These are phyloP conservation scores for Candida silvatica DNA, from an alignment of 805 yeast genomes.

Conservation along the genomic window DNA sequence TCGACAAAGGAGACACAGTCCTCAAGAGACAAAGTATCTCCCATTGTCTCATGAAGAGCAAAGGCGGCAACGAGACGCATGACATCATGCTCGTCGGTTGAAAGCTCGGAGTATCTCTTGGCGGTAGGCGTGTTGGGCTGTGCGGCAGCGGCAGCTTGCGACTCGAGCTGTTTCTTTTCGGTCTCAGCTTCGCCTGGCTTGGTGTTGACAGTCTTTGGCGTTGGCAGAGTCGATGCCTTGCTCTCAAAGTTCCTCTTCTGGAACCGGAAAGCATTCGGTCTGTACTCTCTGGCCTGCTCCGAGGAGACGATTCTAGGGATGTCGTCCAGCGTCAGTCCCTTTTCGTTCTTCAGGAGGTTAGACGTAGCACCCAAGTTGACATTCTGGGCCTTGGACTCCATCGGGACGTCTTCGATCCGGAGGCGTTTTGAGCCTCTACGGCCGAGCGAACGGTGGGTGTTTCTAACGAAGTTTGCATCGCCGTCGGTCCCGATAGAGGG, in stretches of 20 bases:
- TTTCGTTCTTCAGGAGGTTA: slow-evolving; percentile 67
- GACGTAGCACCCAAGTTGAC: slow-evolving; percentile 51
- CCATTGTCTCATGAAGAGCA: slow-evolving; percentile 32
- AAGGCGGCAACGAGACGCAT: slow-evolving; percentile 52
- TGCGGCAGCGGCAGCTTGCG: neutral
- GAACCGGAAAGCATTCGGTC: slow-evolving; percentile 88
- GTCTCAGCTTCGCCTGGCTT: slow-evolving; percentile 1
- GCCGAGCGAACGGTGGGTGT: slow-evolving; percentile 14
- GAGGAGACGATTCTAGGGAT: slow-evolving; percentile 96
- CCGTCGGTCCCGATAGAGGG: too few relatives aligned
- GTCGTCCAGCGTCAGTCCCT: slow-evolving; percentile 86
- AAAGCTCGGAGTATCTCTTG: slow-evolving; percentile 52
- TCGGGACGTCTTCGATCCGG: slow-evolving; percentile 22
- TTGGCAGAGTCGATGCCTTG: slow-evolving; percentile 28
- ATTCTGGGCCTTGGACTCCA: slow-evolving; percentile 14
- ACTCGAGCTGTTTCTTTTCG: neutral
- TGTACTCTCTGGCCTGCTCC: slow-evolving; percentile 87
- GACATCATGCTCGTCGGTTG: slow-evolving; percentile 46
- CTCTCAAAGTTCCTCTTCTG: slow-evolving; percentile 36
- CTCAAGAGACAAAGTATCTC: slow-evolving; percentile 24
- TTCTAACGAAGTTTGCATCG: neutral
- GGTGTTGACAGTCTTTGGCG: slow-evolving; percentile 21
- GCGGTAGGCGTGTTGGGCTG: neutral
- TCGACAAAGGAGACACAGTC: slow-evolving; percentile 35
- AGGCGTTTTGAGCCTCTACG: slow-evolving; percentile 22